Conservation (phyloP, 495 filamentous ascomycete species). For the Pyronema domesticum region DNA sequence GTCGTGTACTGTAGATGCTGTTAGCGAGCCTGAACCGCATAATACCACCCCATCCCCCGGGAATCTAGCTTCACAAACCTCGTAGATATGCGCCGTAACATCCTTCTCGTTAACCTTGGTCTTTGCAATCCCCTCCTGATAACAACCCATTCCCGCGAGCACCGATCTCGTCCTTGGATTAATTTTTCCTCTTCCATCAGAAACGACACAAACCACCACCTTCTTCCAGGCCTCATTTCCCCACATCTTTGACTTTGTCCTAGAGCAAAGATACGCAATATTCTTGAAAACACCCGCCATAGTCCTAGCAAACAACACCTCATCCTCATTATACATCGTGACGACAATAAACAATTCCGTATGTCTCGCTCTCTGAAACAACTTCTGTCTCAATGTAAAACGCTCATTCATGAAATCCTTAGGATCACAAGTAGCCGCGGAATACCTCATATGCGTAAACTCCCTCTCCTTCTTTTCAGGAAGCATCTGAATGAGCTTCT, state of each 20-base stretch:
- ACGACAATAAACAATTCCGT: constrained; percentile 96
- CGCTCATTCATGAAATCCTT: constrained; percentile 67
- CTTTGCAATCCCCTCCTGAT: constrained; percentile 97
- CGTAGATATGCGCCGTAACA: constrained; percentile 96
- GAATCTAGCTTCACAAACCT: constrained; percentile 26
- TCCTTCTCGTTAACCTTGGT: constrained; percentile 94
- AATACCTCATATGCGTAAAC: constrained; percentile 98
- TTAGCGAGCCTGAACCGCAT: constrained; percentile 5
- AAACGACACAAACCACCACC: constrained; percentile 96
- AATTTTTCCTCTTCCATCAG: constrained; percentile 96
- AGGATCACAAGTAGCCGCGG: constrained; percentile 91
- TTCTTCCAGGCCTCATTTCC: constrained; percentile 99
- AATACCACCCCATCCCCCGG: background rate
- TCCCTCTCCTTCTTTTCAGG: constrained; percentile 66
- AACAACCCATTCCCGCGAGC: constrained; percentile 82
- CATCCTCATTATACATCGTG: constrained; percentile 99
- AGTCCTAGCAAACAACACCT: constrained; percentile 86
- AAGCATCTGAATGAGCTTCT: constrained; percentile 66
- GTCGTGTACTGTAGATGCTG: constrained; percentile 51
- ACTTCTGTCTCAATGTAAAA: constrained; percentile 82
- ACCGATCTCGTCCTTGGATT: constrained; percentile 81
- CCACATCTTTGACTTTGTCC: constrained; percentile 88
- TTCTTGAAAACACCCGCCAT: constrained; percentile 98
- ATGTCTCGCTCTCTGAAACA: constrained; percentile 82
- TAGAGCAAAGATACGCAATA: constrained; percentile 87